These are phyloP conservation scores for Catharanthus roseus DNA, from an alignment of 257 asterid species.

Conservation along the genomic window DNA sequence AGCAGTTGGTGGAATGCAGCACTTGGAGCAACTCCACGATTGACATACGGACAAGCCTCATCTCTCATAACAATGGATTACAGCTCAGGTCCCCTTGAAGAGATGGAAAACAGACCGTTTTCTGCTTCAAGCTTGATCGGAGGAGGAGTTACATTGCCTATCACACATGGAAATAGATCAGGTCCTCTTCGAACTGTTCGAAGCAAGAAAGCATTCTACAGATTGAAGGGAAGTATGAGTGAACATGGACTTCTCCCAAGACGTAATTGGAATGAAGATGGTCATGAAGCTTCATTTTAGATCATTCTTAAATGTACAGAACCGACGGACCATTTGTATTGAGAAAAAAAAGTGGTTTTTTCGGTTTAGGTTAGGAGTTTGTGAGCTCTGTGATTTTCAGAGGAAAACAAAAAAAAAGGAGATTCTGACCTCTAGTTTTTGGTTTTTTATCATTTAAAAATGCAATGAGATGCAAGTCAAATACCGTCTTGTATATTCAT, in stretches of 20 bases:
- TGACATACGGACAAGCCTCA: conserved; percentile 61
- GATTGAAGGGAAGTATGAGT: conserved; percentile 74
- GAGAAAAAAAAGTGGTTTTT: conserved; percentile 28
- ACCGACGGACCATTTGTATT: conserved; percentile 38
- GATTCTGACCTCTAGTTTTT: conserved; percentile 59
- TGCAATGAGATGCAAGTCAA: conserved; percentile 21
- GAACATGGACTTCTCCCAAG: conserved; percentile 53
- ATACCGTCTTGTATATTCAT: conserved; percentile 30
- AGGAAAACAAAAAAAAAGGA: conserved; percentile 6
- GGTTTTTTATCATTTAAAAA: conserved; percentile 33
- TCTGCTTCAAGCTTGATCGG: conserved; percentile 48
- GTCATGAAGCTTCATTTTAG: conserved; percentile 66
- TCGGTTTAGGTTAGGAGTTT: conserved; percentile 39
- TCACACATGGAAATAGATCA: conserved; percentile 67
- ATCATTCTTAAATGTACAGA: conserved; percentile 54
- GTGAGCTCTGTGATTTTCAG: conserved; percentile 19
- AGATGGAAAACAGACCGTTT: conserved; percentile 53
- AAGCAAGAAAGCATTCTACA: conserved; percentile 60
- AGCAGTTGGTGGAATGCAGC: conserved; percentile 99
- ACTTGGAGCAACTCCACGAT: conserved; percentile 56
- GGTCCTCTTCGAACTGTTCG: conserved; percentile 73
- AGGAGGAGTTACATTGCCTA: conserved; percentile 41
- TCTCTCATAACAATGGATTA: conserved; percentile 91
- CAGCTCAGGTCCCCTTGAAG: conserved; percentile 84
- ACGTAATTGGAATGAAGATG: conserved; percentile 51